phyloP scores from a whole-genome alignment of 306 rosid species.

The Abrus precatorius region DNA sequence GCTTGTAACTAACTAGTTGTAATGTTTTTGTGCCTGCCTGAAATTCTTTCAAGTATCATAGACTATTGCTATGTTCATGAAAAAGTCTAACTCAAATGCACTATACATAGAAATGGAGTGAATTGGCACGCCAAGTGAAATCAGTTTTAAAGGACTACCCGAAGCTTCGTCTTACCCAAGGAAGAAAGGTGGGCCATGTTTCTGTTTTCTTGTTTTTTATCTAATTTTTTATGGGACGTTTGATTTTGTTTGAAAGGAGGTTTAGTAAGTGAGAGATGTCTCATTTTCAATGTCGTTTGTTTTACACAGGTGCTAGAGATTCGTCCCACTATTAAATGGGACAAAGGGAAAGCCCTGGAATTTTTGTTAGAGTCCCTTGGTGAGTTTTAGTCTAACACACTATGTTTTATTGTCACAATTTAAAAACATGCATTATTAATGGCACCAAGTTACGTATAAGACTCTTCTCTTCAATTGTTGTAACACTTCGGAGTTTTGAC shows the following conservation, averaged over 20 bases:
- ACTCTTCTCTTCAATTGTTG: not conserved
- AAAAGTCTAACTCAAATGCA: conserved; percentile 38
- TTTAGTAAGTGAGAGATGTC: conserved; percentile 9
- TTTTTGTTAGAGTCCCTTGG: conserved; percentile 87
- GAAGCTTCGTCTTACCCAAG: conserved; percentile 75
- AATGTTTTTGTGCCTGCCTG: not conserved
- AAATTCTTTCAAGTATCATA: not conserved
- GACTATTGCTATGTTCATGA: not conserved
- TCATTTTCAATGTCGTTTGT: conserved; percentile 44
- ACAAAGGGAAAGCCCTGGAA: conserved; percentile 90
- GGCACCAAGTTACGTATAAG: not conserved
- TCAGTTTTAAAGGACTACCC: conserved; percentile 80
- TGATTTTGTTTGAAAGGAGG: not conserved
- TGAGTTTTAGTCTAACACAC: conserved; percentile 49
- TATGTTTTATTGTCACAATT: not conserved
- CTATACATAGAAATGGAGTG: conserved; percentile 75
- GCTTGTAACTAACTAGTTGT: conserved; percentile 1
- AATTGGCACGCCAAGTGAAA: conserved; percentile 70
- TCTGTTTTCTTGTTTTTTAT: not conserved
- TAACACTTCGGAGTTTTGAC: not conserved
- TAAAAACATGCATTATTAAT: conserved; percentile 12
- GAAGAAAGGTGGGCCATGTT: conserved; percentile 77
- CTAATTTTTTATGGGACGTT: not conserved
- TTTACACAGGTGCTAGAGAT: conserved; percentile 76
- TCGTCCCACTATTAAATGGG: conserved; percentile 94